phyloP scores from a whole-genome alignment of 1,284 basidiomycete species.

The Phylloporus gajari region DNA sequence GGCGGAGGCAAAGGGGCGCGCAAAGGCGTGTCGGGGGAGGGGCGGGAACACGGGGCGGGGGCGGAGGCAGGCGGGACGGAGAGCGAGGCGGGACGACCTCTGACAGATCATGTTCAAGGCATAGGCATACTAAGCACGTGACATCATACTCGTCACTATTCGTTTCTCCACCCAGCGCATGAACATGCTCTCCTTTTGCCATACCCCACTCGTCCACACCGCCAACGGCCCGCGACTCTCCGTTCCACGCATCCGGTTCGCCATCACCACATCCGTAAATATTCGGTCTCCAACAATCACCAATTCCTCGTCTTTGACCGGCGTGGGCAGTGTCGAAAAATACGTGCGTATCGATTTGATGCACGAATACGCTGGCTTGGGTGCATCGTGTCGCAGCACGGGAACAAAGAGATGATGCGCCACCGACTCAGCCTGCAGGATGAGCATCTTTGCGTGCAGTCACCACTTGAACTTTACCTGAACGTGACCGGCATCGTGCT shows the following conservation, averaged over 20 bases:
- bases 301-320: slow-evolving; percentile 69
- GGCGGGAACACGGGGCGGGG: background rate
- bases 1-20: slow-evolving; percentile 27
- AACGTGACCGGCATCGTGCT: slow-evolving; percentile 79
- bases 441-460: background rate
- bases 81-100: slow-evolving; percentile 11
- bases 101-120: background rate
- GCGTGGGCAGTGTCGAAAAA: slow-evolving; percentile 52
- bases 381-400: slow-evolving; percentile 79
- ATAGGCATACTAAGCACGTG: background rate
- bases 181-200: slow-evolving; percentile 68
- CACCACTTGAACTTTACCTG: slow-evolving; percentile 66
- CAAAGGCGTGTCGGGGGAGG: slow-evolving; percentile 4
- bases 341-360: slow-evolving; percentile 66
- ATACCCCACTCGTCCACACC: slow-evolving; percentile 75
- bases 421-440: slow-evolving; percentile 83
- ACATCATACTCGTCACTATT: slow-evolving; percentile 49
- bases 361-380: slow-evolving; percentile 74
- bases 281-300: slow-evolving; percentile 90
- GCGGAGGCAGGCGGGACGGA: slow-evolving; percentile 11
- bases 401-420: slow-evolving; percentile 81
- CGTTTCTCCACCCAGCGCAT: slow-evolving; percentile 69
- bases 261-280: slow-evolving; percentile 91
- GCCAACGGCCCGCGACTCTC: slow-evolving; percentile 58
- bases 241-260: slow-evolving; percentile 70